Conservation (phyloP, 1,139 yeast genomes). For the Waltiozyma sp. region DNA sequence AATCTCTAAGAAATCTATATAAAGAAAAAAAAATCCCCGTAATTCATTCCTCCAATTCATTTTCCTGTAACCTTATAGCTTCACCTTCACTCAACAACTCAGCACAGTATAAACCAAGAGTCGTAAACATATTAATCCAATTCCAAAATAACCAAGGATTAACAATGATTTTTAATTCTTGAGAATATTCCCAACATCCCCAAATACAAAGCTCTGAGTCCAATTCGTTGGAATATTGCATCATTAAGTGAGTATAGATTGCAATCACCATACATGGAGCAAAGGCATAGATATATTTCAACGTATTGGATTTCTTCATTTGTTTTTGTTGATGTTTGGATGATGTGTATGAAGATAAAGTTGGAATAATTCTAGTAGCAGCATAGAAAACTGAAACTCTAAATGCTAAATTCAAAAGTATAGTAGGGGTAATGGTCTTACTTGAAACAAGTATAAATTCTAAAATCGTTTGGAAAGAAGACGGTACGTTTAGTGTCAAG, state of each 20-base stretch:
- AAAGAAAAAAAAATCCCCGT: too few species aligned
- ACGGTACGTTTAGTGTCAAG: constrained; percentile 33
- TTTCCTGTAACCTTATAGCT: constrained; percentile 11
- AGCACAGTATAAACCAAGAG: constrained; percentile 66
- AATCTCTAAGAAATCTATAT: too few species aligned
- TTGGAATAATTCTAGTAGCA: constrained; percentile 89
- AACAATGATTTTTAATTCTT: constrained; percentile 22
- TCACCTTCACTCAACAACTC: constrained; percentile 44
- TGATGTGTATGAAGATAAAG: constrained; percentile 30
- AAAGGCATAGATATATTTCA: constrained; percentile 67
- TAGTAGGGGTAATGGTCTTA: constrained; percentile 71
- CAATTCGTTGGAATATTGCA: constrained; percentile 67
- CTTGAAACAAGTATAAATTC: constrained; percentile 60
- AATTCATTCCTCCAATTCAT: constrained; percentile 27
- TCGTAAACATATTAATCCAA: constrained; percentile 82
- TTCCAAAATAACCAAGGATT: constrained; percentile 94
- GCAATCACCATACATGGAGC: constrained; percentile 92
- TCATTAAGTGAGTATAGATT: constrained; percentile 84
- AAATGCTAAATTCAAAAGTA: constrained; percentile 70
- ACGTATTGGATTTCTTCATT: constrained; percentile 15
- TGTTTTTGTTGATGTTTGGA: constrained; percentile 18
- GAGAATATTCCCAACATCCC: constrained; percentile 36
- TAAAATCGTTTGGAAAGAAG: constrained; percentile 53
- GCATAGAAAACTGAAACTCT: constrained; percentile 83
- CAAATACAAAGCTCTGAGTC: constrained; percentile 46